These are phyloP conservation scores for Aureobasidium sp. DNA, from an alignment of 2,329 filamentous ascomycete species.

Conservation along the genomic window DNA sequence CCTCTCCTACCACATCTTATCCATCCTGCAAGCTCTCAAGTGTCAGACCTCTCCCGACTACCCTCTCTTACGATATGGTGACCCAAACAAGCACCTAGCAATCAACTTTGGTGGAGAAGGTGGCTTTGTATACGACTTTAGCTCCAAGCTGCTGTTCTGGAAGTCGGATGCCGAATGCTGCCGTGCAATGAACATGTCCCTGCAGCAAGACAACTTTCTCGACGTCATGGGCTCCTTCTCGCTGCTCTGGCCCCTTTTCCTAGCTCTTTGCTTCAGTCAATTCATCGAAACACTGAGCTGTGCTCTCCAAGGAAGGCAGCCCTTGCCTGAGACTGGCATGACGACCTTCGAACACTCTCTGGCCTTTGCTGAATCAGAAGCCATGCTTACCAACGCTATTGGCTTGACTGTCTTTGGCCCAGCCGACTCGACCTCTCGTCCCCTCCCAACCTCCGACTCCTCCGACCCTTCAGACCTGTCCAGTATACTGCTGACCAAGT, in stretches of 20 bases:
- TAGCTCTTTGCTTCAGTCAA: constrained; percentile 64
- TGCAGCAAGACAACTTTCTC: constrained; percentile 44
- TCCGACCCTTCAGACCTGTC: constrained; percentile 18
- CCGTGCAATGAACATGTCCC: constrained; percentile 64
- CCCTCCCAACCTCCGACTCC: constrained; percentile 22
- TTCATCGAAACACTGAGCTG: constrained; percentile 85
- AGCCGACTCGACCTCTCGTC: constrained; percentile 28
- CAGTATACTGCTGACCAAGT: constrained; percentile 43
- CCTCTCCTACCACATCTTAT: constrained; percentile 60
- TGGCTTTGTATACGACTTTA: constrained; percentile 63
- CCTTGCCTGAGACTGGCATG: constrained; percentile 86
- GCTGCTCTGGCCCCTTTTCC: constrained; percentile 66
- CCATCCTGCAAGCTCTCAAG: constrained; percentile 74
- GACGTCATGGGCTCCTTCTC: constrained; percentile 68
- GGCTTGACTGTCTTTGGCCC: constrained; percentile 63
- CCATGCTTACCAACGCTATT: constrained; percentile 73
- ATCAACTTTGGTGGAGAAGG: constrained; percentile 52
- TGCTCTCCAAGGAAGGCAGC: constrained; percentile 73
- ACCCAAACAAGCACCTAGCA: constrained; percentile 34
- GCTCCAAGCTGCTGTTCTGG: constrained; percentile 65
- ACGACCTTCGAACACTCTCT: constrained; percentile 93
- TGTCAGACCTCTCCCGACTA: constrained; percentile 66
- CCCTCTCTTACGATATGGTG: constrained; percentile 41
- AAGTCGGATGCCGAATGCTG: constrained; percentile 70
- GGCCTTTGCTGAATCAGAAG: constrained; percentile 91